These are phyloP conservation scores for Metschnikowia borealis DNA, from an alignment of 805 yeast genomes.

Conservation along the genomic window DNA sequence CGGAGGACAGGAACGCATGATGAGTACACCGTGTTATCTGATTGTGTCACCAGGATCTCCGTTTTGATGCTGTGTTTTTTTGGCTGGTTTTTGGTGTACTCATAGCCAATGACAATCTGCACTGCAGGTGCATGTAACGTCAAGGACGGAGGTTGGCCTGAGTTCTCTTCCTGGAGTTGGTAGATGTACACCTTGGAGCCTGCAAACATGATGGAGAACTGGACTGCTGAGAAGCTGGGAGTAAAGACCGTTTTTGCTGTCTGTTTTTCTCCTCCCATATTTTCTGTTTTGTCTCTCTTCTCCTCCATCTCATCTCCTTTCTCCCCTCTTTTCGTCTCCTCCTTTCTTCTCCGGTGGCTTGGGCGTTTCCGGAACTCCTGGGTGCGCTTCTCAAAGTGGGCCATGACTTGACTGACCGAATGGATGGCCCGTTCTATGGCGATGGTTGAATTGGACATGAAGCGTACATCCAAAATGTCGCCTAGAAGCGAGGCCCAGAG, in stretches of 20 bases:
- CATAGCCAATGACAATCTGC: slow-evolving; percentile 51
- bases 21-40: slow-evolving; percentile 67
- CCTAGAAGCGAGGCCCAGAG: slow-evolving; percentile 56
- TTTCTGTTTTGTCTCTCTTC: too few relatives aligned
- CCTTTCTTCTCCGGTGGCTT: neutral
- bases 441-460: slow-evolving; percentile 52
- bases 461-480: slow-evolving; percentile 63
- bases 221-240: slow-evolving; percentile 38
- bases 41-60: slow-evolving; percentile 60
- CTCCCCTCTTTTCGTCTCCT: neutral
- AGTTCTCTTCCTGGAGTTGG: slow-evolving; percentile 40
- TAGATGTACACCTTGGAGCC: slow-evolving; percentile 62
- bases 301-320: neutral
- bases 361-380: neutral
- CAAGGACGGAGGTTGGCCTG: slow-evolving; percentile 44
- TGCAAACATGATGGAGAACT: slow-evolving; percentile 54
- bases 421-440: slow-evolving; percentile 50
- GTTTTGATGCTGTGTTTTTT: slow-evolving; percentile 45
- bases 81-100: slow-evolving; percentile 26
- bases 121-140: slow-evolving; percentile 75
- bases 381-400: slow-evolving; percentile 23
- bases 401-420: slow-evolving; percentile 45
- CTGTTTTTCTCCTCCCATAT: neutral
- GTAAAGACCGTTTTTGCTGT: slow-evolving; percentile 7
- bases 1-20: slow-evolving; percentile 73